Percentiles rank a stretch among this genome's conserved stretches.
phyloP scores from a whole-genome alignment of 164 flowering plant genomes.

The Akebia trifoliata region DNA sequence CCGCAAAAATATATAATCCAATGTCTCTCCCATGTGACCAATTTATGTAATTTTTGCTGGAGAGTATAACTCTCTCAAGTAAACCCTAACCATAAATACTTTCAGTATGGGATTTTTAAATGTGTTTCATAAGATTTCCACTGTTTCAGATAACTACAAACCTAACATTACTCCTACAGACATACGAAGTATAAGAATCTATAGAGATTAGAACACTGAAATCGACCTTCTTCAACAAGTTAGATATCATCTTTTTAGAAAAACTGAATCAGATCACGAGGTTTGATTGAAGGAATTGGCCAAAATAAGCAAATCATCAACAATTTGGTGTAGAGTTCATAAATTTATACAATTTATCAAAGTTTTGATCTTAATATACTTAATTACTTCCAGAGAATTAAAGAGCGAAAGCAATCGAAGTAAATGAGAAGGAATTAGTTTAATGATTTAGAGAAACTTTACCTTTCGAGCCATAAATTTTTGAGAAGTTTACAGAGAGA shows the following conservation, averaged over 20 bases:
- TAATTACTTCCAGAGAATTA: background rate
- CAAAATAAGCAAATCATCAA: background rate
- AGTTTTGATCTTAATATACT: background rate
- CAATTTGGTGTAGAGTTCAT: background rate
- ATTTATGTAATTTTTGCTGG: too few species aligned
- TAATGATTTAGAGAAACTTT: background rate
- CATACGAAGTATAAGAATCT: background rate
- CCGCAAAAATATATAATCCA: background rate
- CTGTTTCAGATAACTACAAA: too few species aligned
- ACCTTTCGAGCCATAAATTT: slow-evolving; percentile 56
- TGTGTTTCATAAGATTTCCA: background rate
- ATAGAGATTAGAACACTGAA: background rate
- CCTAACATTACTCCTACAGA: background rate
- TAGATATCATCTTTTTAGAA: background rate
- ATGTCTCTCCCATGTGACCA: too few species aligned
- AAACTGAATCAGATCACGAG: background rate
- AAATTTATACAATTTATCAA: background rate
- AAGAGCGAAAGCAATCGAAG: background rate
- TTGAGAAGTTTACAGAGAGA: slow-evolving; percentile 8
- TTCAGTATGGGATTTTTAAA: background rate
- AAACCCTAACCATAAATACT: too few species aligned
- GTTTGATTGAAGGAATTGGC: background rate
- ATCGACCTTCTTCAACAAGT: too few species aligned
- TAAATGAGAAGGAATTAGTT: background rate
- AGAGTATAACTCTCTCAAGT: too few species aligned